A percentile compares a stretch with the other conserved stretches of the same genome.
Evolutionary conservation across 176 grass and related monocot genomes (phyloP).

Genomic region (Avena sativa): DNA sequence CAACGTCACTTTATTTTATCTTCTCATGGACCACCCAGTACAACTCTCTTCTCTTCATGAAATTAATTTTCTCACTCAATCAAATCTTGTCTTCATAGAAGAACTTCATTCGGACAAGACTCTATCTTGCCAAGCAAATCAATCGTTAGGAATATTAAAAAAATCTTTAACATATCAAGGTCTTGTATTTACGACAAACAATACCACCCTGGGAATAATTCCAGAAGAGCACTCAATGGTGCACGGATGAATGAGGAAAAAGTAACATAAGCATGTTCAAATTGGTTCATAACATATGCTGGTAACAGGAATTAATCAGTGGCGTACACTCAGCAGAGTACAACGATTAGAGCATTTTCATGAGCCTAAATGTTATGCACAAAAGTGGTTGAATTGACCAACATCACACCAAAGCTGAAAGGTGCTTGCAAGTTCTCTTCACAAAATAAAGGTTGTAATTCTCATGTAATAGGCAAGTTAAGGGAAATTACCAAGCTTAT

Average conservation of each 20-base stretch:
- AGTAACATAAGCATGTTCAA: background rate
- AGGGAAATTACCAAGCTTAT: background rate
- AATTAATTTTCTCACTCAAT: conserved; percentile 77
- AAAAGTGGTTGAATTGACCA: background rate
- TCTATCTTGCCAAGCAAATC: conserved; percentile 71
- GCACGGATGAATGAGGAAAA: conserved; percentile 23
- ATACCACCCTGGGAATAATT: conserved; percentile 60
- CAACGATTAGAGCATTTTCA: background rate
- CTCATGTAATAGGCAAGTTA: background rate
- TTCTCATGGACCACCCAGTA: conserved; percentile 71
- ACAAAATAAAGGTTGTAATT: background rate
- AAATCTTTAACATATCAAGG: conserved; percentile 56
- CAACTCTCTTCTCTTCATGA: conserved; percentile 64
- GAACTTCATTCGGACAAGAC: conserved; percentile 79
- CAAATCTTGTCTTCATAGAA: conserved; percentile 80
- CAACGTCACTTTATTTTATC: conserved; percentile 70
- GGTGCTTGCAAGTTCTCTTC: background rate
- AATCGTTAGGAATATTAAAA: conserved; percentile 69
- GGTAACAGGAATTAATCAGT: background rate
- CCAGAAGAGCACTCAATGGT: conserved; percentile 37
- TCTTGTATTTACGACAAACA: conserved; percentile 68
- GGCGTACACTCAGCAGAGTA: background rate
- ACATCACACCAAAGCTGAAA: background rate
- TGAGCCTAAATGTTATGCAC: background rate
- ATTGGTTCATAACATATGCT: conserved; percentile 11